Evolutionary conservation across 73 alveolate species (phyloP).

Genomic region (Uronychia binucleata): DNA sequence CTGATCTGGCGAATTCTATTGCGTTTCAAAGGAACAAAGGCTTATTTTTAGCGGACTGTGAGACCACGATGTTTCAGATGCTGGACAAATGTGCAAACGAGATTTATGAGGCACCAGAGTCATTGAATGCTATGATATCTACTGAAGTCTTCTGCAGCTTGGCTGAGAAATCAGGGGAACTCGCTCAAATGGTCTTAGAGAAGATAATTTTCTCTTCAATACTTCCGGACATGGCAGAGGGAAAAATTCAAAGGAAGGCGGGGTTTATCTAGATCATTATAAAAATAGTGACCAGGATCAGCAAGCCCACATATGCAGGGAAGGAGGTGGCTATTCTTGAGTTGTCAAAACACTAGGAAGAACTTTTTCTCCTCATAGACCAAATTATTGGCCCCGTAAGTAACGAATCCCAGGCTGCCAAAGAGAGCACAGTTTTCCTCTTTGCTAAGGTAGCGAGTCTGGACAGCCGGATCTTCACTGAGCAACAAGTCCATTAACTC

Average conservation of each 20-base stretch:
- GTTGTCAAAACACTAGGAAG: neutral
- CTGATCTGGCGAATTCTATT: neutral
- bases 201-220: neutral
- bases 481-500: neutral
- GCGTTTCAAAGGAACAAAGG: neutral
- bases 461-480: neutral
- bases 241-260: neutral
- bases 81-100: constrained; percentile 36
- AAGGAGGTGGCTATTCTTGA: neutral
- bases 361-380: neutral
- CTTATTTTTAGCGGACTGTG: neutral
- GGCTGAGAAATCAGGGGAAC: neutral
- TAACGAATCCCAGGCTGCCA: neutral
- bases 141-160: constrained; percentile 10
- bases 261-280: neutral
- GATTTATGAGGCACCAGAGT: constrained; percentile 47
- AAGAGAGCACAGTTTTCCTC: neutral
- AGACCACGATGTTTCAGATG: constrained; percentile 11
- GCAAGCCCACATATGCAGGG: neutral
- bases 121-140: constrained; percentile 39
- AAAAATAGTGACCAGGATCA: neutral
- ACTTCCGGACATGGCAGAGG: neutral
- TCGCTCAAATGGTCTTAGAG: neutral
- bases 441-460: neutral
- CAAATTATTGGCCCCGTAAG: neutral